These are phyloP conservation scores for Rhipidocladum racemiflorum DNA, from an alignment of 176 grass and related monocot species.

Conservation along the genomic window DNA sequence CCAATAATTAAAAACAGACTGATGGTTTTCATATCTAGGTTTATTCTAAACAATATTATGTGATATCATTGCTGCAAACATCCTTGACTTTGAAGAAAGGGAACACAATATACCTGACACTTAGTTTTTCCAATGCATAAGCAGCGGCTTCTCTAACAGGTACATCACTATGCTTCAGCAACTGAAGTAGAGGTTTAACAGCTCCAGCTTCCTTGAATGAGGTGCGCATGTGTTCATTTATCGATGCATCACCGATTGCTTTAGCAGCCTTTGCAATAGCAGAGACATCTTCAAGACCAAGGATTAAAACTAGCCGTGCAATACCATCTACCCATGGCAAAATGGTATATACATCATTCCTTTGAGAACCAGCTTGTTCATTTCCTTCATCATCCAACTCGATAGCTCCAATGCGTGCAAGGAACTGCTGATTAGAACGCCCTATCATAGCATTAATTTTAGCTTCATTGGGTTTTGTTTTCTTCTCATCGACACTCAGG, in stretches of 20 bases:
- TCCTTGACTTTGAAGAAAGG: neutral
- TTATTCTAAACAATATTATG: neutral
- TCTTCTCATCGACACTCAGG: constrained; percentile 44
- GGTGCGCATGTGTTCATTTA: constrained; percentile 58
- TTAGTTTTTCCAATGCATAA: constrained; percentile 64
- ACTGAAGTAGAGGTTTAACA: constrained; percentile 51
- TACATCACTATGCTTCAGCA: constrained; percentile 50
- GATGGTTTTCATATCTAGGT: neutral
- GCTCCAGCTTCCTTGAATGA: constrained; percentile 76
- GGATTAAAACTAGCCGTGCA: constrained; percentile 67
- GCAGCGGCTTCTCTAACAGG: constrained; percentile 39
- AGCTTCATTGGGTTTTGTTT: constrained; percentile 43
- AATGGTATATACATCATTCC: constrained; percentile 53
- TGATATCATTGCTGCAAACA: constrained; percentile 6
- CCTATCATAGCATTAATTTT: constrained; percentile 72
- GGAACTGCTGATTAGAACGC: constrained; percentile 70
- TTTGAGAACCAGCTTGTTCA: constrained; percentile 38
- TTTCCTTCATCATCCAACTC: constrained; percentile 62
- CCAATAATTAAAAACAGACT: neutral
- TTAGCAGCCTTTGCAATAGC: constrained; percentile 58
- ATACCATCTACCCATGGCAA: constrained; percentile 67
- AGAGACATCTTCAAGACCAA: constrained; percentile 60
- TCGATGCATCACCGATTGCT: constrained; percentile 58
- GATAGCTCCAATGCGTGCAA: constrained; percentile 67
- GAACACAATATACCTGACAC: constrained; percentile 45